Base-by-base conservation (phyloP, 2,329 filamentous ascomycete genomes). In the Diplodia corticola region DNA sequence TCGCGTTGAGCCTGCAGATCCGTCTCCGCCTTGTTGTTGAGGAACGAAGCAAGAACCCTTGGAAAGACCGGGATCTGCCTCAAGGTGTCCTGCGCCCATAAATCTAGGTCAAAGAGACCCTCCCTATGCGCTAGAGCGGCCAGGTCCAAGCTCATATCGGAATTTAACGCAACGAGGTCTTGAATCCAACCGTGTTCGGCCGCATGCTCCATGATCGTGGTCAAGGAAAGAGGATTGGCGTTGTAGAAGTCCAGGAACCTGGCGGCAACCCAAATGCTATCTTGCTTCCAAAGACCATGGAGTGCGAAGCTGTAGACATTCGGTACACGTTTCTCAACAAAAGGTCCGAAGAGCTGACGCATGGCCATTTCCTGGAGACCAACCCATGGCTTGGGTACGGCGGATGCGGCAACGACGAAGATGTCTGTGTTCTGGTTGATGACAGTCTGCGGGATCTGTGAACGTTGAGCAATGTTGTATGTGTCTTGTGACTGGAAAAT, bases 201-300 rank as follows among this genome's bases (percentile, higher is more conserved):
- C 7, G 92, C 92, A 73, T 96, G 92, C 59, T 96, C 90, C 69
- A 92, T 88, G 40, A 94, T 90, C 17, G 87, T 79, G 3, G 86
- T 84, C 44, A 93, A 83, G 60, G 89, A 85, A 66, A 88, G 86
- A 2, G 88, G 89, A 71, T 91, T 87, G 67, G 84, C 81, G 48
- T 89, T 89, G 76, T 95, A 92, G 9, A 87, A 85, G 67, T 93
- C 89, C 49, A 94, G 88, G 37, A 99, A 86, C 67, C 91, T 88
- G 69, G 89, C 86, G 10, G 89, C 89, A 17, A 98, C 91, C 90
- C 93, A 98, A 22, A 89, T 85, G 70, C 89, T 91, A 75, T 98
- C 92, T 74, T 95, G 93, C 71, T 90, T 89, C 93, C 94, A 98
- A 5, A 97, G 81, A 67, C 92, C 93, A 74, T 97, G 90, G 66